These are phyloP conservation scores for Malbranchea cinnamomea DNA, from an alignment of 2,329 filamentous ascomycete genomes.

Conservation along the genomic window DNA sequence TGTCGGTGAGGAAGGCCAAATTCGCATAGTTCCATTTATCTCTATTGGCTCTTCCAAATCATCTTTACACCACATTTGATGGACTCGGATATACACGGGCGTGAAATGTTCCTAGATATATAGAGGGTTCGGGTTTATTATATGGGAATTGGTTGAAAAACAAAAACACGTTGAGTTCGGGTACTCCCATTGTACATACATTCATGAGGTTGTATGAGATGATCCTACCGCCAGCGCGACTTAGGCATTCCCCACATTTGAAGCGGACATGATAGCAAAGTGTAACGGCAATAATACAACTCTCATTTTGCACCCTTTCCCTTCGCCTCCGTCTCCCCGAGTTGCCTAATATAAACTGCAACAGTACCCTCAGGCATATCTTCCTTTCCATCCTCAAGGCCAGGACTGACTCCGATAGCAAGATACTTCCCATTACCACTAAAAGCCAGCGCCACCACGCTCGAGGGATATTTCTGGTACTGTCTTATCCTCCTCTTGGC, in stretches of 20 bases:
- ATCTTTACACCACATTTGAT: too few relatives aligned
- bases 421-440: slow-evolving; percentile 62
- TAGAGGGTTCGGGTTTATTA: too few relatives aligned
- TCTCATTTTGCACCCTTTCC: slow-evolving; percentile 57
- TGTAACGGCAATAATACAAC: slow-evolving; percentile 7
- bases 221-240: too few relatives aligned
- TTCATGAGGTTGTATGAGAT: too few relatives aligned
- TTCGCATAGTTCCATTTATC: slow-evolving; percentile 6
- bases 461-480: slow-evolving; percentile 71
- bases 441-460: slow-evolving; percentile 64
- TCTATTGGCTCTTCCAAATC: too few relatives aligned
- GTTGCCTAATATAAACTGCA: slow-evolving; percentile 65
- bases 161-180: too few relatives aligned
- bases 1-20: slow-evolving; percentile 38
- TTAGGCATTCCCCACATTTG: too few relatives aligned
- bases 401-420: slow-evolving; percentile 68
- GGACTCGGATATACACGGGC: too few relatives aligned
- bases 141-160: too few relatives aligned
- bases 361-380: slow-evolving; percentile 57
- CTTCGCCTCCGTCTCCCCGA: slow-evolving; percentile 78
- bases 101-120: too few relatives aligned
- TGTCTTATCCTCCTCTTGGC: slow-evolving; percentile 81
- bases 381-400: slow-evolving; percentile 77
- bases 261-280: too few relatives aligned
- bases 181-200: too few relatives aligned